These are phyloP conservation scores for Dichomitus squalens DNA, from an alignment of 1,284 basidiomycete species.

Conservation along the genomic window DNA sequence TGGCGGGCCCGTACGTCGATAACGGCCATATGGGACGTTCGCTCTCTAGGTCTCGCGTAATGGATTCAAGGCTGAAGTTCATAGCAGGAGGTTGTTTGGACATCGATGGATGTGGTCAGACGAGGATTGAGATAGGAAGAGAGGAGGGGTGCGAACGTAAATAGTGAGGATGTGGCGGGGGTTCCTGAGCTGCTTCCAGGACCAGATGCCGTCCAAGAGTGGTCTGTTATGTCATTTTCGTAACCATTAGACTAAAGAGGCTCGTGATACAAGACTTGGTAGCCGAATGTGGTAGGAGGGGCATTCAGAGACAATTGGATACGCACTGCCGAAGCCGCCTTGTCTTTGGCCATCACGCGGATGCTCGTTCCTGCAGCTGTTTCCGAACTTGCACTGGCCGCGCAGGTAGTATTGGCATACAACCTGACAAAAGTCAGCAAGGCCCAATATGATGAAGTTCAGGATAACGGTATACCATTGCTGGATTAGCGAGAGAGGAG, in stretches of 20 bases:
- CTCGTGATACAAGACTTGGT: conserved; percentile 32
- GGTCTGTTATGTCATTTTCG: conserved; percentile 35
- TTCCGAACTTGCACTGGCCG: conserved; percentile 71
- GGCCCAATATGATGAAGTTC: not conserved
- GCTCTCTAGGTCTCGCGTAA: conserved; percentile 62
- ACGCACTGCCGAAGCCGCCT: conserved; percentile 40
- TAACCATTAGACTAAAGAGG: conserved; percentile 1
- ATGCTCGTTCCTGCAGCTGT: conserved; percentile 71
- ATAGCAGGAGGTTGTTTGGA: conserved; percentile 1
- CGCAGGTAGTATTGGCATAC: conserved; percentile 68
- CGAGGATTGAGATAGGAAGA: conserved; percentile 3
- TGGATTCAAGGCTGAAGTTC: conserved; percentile 54
- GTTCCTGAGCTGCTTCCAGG: not conserved
- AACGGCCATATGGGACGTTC: conserved; percentile 86
- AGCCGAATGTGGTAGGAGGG: not conserved
- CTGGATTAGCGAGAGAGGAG: not conserved
- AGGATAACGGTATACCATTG: conserved; percentile 11
- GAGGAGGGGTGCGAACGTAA: conserved; percentile 42
- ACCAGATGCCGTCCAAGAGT: conserved; percentile 41
- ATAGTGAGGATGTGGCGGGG: conserved; percentile 33
- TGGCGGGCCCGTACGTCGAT: conserved; percentile 79
- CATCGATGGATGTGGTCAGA: conserved; percentile 17
- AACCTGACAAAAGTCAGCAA: conserved; percentile 25
- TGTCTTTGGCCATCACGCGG: conserved; percentile 40
- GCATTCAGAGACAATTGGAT: conserved; percentile 8